Conservation (phyloP, 257 asterid genomes). For the Eucommia ulmoides region DNA sequence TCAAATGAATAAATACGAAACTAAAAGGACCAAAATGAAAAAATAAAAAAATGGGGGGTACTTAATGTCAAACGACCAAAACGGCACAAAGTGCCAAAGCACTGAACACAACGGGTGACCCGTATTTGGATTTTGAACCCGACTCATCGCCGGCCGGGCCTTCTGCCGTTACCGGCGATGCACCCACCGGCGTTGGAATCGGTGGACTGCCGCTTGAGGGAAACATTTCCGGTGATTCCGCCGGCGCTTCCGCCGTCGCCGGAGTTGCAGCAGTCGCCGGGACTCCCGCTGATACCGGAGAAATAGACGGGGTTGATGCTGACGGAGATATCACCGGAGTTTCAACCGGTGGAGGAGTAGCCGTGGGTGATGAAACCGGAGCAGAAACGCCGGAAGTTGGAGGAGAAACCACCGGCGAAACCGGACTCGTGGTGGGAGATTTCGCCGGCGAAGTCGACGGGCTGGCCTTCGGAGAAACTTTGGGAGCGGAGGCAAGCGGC, state of each 20-base stretch:
- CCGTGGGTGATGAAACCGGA: neutral
- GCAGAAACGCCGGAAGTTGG: neutral
- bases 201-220: neutral
- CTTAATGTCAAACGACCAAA: neutral
- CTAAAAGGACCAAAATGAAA: too few species aligned
- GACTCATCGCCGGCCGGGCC: neutral
- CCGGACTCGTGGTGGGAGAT: neutral
- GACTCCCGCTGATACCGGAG: neutral
- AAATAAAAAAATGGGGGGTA: too few species aligned
- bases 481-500: neutral
- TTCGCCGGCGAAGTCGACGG: neutral
- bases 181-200: neutral
- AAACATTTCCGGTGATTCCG: neutral
- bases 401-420: neutral
- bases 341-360: neutral
- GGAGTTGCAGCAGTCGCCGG: neutral
- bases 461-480: neutral
- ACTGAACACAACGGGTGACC: neutral
- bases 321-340: neutral
- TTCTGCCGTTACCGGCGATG: neutral
- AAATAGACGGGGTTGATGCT: neutral
- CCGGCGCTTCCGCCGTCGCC: neutral
- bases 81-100: neutral
- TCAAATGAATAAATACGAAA: too few species aligned
- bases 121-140: neutral